phyloP scores from a whole-genome alignment of 2,329 filamentous ascomycete genomes.

The Rhexocercosporidium sp. region DNA sequence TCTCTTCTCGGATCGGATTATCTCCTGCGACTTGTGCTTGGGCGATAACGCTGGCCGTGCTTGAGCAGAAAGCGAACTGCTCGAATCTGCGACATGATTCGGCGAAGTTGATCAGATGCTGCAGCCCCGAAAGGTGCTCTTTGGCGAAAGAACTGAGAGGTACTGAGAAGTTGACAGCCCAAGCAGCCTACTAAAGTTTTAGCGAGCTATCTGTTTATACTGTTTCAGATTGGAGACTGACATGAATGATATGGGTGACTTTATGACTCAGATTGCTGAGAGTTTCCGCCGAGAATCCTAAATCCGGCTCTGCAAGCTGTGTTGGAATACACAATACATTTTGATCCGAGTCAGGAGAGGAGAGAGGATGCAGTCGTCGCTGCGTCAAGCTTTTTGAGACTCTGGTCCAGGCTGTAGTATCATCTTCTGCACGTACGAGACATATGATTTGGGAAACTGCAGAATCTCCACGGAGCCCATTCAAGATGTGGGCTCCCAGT shows the following conservation, averaged over 20 bases:
- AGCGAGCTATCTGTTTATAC: not conserved
- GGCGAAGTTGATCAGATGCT: conserved; percentile 54
- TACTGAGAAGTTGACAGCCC: conserved; percentile 69
- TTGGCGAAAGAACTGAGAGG: conserved; percentile 57
- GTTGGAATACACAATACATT: conserved; percentile 49
- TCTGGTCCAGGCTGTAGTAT: conserved; percentile 49
- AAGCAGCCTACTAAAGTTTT: conserved; percentile 48
- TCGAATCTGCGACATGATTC: conserved; percentile 33
- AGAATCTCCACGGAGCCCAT: conserved; percentile 47
- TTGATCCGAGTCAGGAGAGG: conserved; percentile 18
- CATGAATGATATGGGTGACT: conserved; percentile 61
- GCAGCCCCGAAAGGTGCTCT: conserved; percentile 56
- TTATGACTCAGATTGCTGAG: conserved; percentile 50
- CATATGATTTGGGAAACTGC: conserved; percentile 57
- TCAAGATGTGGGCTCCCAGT: conserved; percentile 56
- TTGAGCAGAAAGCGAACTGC: conserved; percentile 57
- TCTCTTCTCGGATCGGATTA: conserved; percentile 47
- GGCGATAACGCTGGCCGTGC: conserved; percentile 51
- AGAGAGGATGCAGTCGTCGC: conserved; percentile 43
- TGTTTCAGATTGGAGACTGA: conserved; percentile 35
- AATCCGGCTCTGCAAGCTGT: conserved; percentile 50
- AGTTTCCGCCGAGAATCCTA: conserved; percentile 52
- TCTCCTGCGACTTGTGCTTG: not conserved
- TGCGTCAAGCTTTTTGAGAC: conserved; percentile 49
- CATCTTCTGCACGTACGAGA: conserved; percentile 55